These are phyloP conservation scores for Scopulariopsis brevicaulis DNA, from an alignment of 2,329 filamentous ascomycete genomes.

Conservation along the genomic window DNA sequence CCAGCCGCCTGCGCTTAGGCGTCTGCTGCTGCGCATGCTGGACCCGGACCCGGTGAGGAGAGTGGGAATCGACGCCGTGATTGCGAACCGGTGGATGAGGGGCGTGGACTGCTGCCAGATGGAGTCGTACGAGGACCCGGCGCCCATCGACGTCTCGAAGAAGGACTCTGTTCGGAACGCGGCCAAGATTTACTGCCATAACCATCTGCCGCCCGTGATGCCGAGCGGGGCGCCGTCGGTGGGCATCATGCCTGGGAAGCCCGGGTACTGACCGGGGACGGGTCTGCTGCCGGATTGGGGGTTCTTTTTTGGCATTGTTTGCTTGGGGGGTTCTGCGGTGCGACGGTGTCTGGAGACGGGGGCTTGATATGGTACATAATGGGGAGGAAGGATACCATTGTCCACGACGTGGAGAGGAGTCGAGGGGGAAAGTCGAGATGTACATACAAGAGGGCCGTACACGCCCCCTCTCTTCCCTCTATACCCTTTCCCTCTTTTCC, in stretches of 20 bases:
- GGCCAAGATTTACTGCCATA: slow-evolving; percentile 44
- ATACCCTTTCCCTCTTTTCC: background rate
- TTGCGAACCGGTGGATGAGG: slow-evolving; percentile 62
- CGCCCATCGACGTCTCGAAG: slow-evolving; percentile 47
- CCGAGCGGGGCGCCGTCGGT: slow-evolving; percentile 32
- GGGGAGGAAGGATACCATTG: background rate
- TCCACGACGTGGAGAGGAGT: background rate
- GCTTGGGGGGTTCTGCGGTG: background rate
- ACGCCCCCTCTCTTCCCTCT: background rate
- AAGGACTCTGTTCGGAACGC: slow-evolving; percentile 28
- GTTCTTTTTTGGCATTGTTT: background rate
- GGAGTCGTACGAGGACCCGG: slow-evolving; percentile 56
- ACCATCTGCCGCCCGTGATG: slow-evolving; percentile 32
- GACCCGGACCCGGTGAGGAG: slow-evolving; percentile 66
- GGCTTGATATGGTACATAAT: background rate
- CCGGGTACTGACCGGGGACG: slow-evolving; percentile 31
- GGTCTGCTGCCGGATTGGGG: background rate
- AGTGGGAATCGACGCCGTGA: slow-evolving; percentile 55
- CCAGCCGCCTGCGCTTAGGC: slow-evolving; percentile 56
- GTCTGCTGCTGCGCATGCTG: slow-evolving; percentile 69
- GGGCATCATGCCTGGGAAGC: slow-evolving; percentile 43
- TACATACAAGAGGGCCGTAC: background rate
- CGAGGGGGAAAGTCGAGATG: background rate
- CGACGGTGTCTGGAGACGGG: background rate
- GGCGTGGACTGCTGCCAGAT: slow-evolving; percentile 69